Evolutionary conservation across 345 rosid species (phyloP), one percentile per base, ranked within the genome.

Genomic region (Xanthoceras sorbifolium): DNA sequence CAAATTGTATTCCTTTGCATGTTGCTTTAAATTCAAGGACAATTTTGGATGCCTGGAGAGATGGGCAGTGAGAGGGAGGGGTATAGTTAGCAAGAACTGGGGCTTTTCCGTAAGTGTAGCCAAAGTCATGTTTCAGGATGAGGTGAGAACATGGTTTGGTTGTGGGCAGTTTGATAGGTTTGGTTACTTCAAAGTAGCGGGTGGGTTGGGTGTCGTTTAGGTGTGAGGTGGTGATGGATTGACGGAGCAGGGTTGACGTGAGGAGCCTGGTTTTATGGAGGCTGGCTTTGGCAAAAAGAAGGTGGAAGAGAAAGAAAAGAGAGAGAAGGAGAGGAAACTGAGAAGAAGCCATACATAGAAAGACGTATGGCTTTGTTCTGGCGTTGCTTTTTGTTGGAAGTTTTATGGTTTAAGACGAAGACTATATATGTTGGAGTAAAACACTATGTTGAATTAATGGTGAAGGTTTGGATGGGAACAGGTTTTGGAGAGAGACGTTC

Each of bases 1-100:
- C 99, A 73, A 77, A 93, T 72, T 94, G 99, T 59, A 90, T 84
- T 36, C 99, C 99, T 80, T 73, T 78, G 82, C 89, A 83, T 2
- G 95, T 91, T 31, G 99, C 94, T 68, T 83, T 87, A 89, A 92
- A 93, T 65, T 93, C 94, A 25, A 94, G 89, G 81, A 90, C 87
- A 63, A 93, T 87, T 76, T 80, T 94, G 83, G 97, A 87, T 83
- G 93, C 88, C 0, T 79, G 73, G 5, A 59, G 82, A 75, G 84
- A 67, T 8, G 86, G 79, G 83, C 94, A 89, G 69, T 81, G 80
- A 6, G 94, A 84, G 12, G 97, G 95, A 73, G 88, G 89, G 10
- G 83, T 84, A 78, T 93, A 94, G 73, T 89, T 85, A 17, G 88
- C 91, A 72, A 89, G 82, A 50, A 90, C 96, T 0, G 95, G 98